These are phyloP conservation scores for Citrus medica DNA, from an alignment of 345 rosid species.

Conservation along the genomic window DNA sequence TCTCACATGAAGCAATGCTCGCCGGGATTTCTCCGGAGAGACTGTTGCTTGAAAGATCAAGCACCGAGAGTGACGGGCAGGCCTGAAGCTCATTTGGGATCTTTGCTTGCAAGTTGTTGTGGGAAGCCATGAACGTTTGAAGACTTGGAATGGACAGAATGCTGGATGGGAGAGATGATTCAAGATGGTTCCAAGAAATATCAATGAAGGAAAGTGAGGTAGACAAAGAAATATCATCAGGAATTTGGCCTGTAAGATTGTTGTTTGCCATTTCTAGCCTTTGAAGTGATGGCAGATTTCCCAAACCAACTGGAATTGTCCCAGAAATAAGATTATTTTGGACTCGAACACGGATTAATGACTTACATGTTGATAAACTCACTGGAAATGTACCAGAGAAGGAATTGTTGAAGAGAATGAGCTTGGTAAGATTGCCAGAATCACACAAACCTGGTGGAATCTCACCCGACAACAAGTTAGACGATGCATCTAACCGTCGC, in stretches of 20 bases:
- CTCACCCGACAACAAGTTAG: constrained; percentile 61
- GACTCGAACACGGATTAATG: constrained; percentile 68
- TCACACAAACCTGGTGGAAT: constrained; percentile 62
- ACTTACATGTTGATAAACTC: constrained; percentile 53
- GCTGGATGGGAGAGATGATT: constrained; percentile 62
- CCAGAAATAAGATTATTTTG: constrained; percentile 74
- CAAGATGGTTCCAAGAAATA: constrained; percentile 60
- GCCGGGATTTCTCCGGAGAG: constrained; percentile 61
- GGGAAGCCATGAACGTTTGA: constrained; percentile 71
- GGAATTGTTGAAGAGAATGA: constrained; percentile 76
- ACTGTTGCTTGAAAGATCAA: constrained; percentile 76
- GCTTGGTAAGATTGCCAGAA: constrained; percentile 68
- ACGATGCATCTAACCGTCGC: constrained; percentile 70
- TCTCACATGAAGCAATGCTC: constrained; percentile 71
- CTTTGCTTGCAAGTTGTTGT: constrained; percentile 60
- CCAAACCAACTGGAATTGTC: constrained; percentile 57
- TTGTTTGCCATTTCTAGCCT: constrained; percentile 82
- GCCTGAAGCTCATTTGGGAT: constrained; percentile 76
- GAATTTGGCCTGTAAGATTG: constrained; percentile 70
- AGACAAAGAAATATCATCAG: constrained; percentile 60
- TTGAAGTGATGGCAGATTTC: constrained; percentile 64
- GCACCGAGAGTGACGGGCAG: constrained; percentile 66
- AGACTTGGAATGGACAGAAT: constrained; percentile 69
- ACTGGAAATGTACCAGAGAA: constrained; percentile 56
- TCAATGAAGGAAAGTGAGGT: constrained; percentile 80